Evolutionary conservation across 805 yeast species (phyloP), one percentile per base, ranked within the genome.

Genomic region (Huiozyma sinensis): DNA sequence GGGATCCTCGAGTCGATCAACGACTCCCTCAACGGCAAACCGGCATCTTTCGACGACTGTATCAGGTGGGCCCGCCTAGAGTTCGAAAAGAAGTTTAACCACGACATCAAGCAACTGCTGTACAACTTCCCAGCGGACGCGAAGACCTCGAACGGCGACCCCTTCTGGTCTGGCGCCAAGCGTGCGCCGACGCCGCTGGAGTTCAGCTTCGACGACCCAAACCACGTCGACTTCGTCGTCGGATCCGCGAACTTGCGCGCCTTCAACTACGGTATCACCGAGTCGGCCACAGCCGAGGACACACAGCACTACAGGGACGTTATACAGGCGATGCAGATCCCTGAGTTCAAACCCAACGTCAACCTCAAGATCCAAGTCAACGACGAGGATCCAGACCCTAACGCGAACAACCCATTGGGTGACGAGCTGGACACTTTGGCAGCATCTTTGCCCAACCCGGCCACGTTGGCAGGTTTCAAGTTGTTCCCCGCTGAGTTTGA

Each of bases 91-190:
- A 86, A 86, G 66, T 92, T 74, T 70, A 77, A 76, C 57, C 77
- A 87, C 61, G 97, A 90, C 47, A 88, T 90, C 51, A 69, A 79
- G 58, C 99, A 92, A 70, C 74, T 92, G 58, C 73, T 92, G 52
- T 92, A 76, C 72, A 92, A 90, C 62, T 92, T 92, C 76, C 99
- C 99, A 17, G 77, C 75, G 48, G 98, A 92, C 66, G 92, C 97
- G 4, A 80, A 75, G 38, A 92, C 96, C 3, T 78, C 95, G 0
- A 73, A 73, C 41, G 98, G 98, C 44, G 88, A 81, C 31, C 92
- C 94, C 54, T 92, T 92, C 67, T 92, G 99, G 99, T 77, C 95
- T 17, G 96, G 97, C 44, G 92, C 97, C 32, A 92, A 92, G 68
- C 81, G 97, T 63, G 95, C 95, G 13, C 99, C 99, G 40, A 76